Percentiles rank a stretch among this genome's conserved stretches.
These are phyloP conservation scores for Puccinia hordei DNA, from an alignment of 1,284 basidiomycete species.

Conservation along the genomic window DNA sequence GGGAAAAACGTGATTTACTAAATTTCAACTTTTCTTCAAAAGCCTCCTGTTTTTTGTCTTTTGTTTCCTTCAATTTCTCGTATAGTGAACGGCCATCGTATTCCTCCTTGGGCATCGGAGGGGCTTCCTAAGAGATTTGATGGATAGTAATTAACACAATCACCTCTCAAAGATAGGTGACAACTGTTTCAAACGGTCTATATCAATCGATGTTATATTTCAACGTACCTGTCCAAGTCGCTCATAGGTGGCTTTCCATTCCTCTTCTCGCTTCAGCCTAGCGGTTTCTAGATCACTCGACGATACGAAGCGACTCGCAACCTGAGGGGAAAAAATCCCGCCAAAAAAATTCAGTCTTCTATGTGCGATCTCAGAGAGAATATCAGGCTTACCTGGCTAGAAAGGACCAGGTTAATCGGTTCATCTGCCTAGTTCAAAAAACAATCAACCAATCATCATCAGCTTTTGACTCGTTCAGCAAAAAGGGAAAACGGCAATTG, in stretches of 20 bases:
- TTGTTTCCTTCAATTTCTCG: constrained; percentile 49
- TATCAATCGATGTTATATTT: not conserved
- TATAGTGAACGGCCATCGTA: constrained; percentile 49
- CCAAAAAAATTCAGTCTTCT: no score
- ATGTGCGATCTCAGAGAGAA: not conserved
- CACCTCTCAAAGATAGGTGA: no score
- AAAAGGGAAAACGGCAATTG: not conserved
- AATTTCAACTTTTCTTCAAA: constrained; percentile 51
- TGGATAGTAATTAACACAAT: not conserved
- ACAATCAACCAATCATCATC: not conserved
- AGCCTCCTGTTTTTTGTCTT: constrained; percentile 50
- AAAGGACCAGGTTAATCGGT: constrained; percentile 36
- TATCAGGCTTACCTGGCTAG: constrained; percentile 23
- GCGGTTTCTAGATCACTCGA: constrained; percentile 44
- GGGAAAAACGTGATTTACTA: not conserved
- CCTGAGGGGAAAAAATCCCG: not conserved
- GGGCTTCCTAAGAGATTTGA: constrained; percentile 34
- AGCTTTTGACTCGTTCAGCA: not conserved
- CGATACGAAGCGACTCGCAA: constrained; percentile 49
- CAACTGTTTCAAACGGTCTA: not conserved
- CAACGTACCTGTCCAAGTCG: constrained; percentile 42
- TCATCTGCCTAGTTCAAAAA: constrained; percentile 49
- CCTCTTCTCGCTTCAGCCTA: constrained; percentile 36
- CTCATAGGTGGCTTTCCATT: constrained; percentile 50
- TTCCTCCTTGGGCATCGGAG: constrained; percentile 49